Evolutionary conservation across 2,329 filamentous ascomycete species (phyloP).

Genomic region (Colletotrichum sp.): DNA sequence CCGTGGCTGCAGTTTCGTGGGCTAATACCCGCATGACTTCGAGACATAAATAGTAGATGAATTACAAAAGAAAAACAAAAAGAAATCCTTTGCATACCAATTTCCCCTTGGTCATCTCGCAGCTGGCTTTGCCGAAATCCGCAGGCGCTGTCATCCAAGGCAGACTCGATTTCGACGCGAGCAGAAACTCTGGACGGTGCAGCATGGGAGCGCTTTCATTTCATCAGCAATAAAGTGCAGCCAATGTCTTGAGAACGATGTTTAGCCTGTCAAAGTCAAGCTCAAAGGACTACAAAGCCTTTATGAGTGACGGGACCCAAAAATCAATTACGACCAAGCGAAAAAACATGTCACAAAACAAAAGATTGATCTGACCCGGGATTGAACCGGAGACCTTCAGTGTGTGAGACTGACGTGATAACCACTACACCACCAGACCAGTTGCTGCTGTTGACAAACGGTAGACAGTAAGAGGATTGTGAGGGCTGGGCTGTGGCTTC

Average conservation of each 20-base stretch:
- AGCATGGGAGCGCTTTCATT: no score
- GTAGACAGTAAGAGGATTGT: not conserved
- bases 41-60: no score
- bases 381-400: not conserved
- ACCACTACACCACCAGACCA: not conserved
- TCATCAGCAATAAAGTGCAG: not conserved
- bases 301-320: not conserved
- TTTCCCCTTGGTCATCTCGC: fast-evolving
- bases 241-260: not conserved
- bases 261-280: not conserved
- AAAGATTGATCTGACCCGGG: not conserved
- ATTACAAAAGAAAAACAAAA: no score
- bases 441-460: not conserved
- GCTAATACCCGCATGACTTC: no score
- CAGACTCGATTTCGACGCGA: no score
- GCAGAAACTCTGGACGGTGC: no score
- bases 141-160: no score
- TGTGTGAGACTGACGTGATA: not conserved
- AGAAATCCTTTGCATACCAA: no score
- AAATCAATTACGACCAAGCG: not conserved
- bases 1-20: not conserved
- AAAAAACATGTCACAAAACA: not conserved
- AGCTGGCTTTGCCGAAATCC: no score
- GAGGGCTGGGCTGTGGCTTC: not conserved
- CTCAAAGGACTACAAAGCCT: not conserved